These are phyloP conservation scores for Rhizopogon sp. DNA, from an alignment of 768 basidiomycete species.

Conservation along the genomic window DNA sequence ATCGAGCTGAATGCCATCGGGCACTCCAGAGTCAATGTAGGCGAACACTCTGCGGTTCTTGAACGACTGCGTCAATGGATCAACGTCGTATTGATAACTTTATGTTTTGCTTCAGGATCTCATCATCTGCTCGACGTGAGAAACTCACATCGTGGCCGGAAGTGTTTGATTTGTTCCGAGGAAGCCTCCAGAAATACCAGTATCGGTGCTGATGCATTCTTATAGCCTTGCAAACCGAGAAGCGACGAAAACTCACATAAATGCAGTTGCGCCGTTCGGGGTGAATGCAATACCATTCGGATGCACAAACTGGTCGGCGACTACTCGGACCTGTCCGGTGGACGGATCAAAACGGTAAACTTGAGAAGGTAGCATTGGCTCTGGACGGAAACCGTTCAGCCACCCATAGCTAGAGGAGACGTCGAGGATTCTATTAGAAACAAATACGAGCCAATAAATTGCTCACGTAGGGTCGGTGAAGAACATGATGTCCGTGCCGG, in stretches of 20 bases:
- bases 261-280: conserved; percentile 59
- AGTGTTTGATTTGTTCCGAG: conserved; percentile 48
- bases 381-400: conserved; percentile 59
- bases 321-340: conserved; percentile 59
- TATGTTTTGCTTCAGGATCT: not conserved
- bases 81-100: conserved; percentile 69
- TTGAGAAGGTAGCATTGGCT: conserved; percentile 63
- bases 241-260: conserved; percentile 39
- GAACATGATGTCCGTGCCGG: conserved; percentile 58
- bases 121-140: not conserved
- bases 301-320: conserved; percentile 72
- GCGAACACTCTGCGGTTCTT: conserved; percentile 63
- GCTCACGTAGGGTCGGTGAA: conserved; percentile 71
- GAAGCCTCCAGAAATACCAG: conserved; percentile 33
- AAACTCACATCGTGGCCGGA: conserved; percentile 62
- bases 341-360: conserved; percentile 73
- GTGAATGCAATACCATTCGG: conserved; percentile 75
- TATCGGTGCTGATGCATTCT: conserved; percentile 26
- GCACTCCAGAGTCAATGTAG: conserved; percentile 57
- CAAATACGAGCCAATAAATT: not conserved
- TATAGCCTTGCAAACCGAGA: conserved; percentile 5
- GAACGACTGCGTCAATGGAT: conserved; percentile 47
- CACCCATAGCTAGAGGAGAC: conserved; percentile 49
- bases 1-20: conserved; percentile 68
- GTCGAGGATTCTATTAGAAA: not conserved